phyloP scores from a whole-genome alignment of 2,329 filamentous ascomycete genomes.

The Cercospora janseana region DNA sequence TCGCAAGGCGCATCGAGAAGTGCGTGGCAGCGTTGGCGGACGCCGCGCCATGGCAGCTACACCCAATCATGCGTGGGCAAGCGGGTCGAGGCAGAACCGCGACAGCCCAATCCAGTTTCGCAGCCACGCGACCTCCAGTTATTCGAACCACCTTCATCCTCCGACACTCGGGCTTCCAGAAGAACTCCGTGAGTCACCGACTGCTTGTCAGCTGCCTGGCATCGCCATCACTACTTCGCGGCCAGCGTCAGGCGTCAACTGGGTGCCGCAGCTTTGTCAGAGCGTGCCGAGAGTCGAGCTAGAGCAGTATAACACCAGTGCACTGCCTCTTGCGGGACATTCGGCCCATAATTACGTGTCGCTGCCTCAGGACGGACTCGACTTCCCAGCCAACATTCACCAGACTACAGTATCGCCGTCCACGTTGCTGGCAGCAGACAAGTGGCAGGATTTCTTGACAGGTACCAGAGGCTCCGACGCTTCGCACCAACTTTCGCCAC shows the following conservation, averaged over 20 bases:
- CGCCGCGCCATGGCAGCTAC: slow-evolving; percentile 3
- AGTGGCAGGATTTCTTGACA: neutral
- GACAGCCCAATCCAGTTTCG: neutral
- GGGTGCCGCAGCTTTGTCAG: neutral
- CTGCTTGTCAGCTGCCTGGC: slow-evolving; percentile 5
- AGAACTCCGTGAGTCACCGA: slow-evolving; percentile 8
- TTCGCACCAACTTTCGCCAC: slow-evolving; percentile 7
- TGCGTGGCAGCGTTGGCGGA: neutral
- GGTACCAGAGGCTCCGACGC: neutral
- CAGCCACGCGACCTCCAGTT: slow-evolving; percentile 11
- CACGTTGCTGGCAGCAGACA: neutral
- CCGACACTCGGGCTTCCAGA: neutral
- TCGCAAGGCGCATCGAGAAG: neutral
- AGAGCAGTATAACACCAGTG: slow-evolving; percentile 4
- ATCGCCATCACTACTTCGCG: slow-evolving; percentile 4
- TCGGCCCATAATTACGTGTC: neutral
- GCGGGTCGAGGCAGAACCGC: neutral
- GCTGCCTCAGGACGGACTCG: slow-evolving; percentile 9
- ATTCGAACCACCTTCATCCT: slow-evolving; percentile 7
- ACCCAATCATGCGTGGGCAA: slow-evolving; percentile 1
- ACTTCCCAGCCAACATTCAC: slow-evolving; percentile 1
- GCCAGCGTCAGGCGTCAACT: slow-evolving; percentile 9
- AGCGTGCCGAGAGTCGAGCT: slow-evolving; percentile 1
- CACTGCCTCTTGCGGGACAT: slow-evolving; percentile 12
- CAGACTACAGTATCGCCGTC: neutral